A percentile compares a stretch with the other conserved stretches of the same genome.
Conservation (phyloP, 2,329 filamentous ascomycete genomes). For the Dactylellina cionopaga region DNA sequence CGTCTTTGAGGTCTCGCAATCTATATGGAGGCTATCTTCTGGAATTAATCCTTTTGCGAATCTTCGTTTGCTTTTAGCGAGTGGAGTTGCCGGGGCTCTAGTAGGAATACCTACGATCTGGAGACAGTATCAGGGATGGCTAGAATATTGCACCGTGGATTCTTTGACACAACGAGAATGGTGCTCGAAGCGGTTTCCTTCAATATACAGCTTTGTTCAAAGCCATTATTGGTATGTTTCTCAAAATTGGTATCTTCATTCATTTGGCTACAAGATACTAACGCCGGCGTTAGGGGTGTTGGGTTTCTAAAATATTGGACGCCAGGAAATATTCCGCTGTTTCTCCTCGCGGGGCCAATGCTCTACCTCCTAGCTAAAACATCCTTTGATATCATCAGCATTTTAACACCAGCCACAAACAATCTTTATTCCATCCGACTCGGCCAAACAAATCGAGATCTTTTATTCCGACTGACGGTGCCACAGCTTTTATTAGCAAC, state of each 20-base stretch:
- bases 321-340: constrained; percentile 83
- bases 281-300: constrained; percentile 74
- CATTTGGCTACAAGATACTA: constrained; percentile 51
- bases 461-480: constrained; percentile 70
- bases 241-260: neutral
- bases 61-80: constrained; percentile 67
- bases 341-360: constrained; percentile 83
- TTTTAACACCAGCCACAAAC: neutral
- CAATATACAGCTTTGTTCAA: constrained; percentile 92
- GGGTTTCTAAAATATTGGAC: constrained; percentile 94
- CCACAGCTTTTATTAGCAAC: constrained; percentile 77
- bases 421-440: constrained; percentile 29
- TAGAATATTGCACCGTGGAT: constrained; percentile 26
- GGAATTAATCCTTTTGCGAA: constrained; percentile 58
- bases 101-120: constrained; percentile 70
- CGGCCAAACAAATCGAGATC: constrained; percentile 46
- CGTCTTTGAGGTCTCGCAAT: constrained; percentile 67
- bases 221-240: constrained; percentile 79
- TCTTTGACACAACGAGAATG: constrained; percentile 68
- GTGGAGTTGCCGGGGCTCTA: constrained; percentile 73
- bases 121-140: constrained; percentile 49
- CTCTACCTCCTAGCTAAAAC: constrained; percentile 70
- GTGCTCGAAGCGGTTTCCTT: constrained; percentile 79
- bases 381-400: constrained; percentile 12
- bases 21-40: constrained; percentile 39